A percentile compares a stretch with the other conserved stretches of the same genome.
Evolutionary conservation across 1,139 yeast species (phyloP).

Genomic region (Suhomyces chickasaworum): DNA sequence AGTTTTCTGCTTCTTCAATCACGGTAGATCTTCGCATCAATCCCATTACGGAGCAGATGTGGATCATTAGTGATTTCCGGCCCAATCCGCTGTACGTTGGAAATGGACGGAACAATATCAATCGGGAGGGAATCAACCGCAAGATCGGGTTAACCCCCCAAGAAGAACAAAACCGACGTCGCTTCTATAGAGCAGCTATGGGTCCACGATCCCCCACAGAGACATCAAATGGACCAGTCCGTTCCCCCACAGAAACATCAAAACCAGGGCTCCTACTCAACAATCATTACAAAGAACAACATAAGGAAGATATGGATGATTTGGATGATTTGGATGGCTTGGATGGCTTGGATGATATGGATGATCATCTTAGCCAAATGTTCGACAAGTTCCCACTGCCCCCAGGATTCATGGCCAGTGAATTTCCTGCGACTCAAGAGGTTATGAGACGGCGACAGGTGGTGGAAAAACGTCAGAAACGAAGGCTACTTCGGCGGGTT

Average conservation of each 20-base stretch:
- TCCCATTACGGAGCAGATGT: conserved; percentile 24
- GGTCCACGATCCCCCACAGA: conserved; percentile 12
- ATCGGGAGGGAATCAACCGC: conserved; percentile 21
- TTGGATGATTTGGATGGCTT: background rate
- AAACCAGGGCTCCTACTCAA: too few species aligned
- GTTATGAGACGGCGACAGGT: conserved; percentile 16
- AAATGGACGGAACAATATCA: conserved; percentile 17
- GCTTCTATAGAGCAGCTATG: conserved; percentile 28
- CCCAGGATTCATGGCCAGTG: conserved; percentile 64
- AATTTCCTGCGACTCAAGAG: conserved; percentile 65
- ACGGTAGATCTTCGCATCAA: conserved; percentile 29
- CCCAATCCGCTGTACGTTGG: conserved; percentile 34
- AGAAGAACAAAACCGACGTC: conserved; percentile 33
- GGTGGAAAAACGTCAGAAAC: conserved; percentile 17
- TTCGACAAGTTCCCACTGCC: conserved; percentile 58
- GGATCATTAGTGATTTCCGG: conserved; percentile 52
- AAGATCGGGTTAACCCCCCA: conserved; percentile 31
- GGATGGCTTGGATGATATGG: conserved; percentile 11
- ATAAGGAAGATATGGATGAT: background rate
- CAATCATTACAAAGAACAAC: too few species aligned
- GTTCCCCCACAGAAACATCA: conserved; percentile 12
- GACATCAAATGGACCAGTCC: too few species aligned
- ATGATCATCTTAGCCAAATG: conserved; percentile 26
- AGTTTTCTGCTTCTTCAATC: conserved; percentile 22
- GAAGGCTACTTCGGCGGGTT: conserved; percentile 18